Percentiles rank a stretch among this genome's conserved stretches.
Evolutionary conservation across 768 basidiomycete genomes (phyloP).

Genomic region (Leccinum uliginosum): DNA sequence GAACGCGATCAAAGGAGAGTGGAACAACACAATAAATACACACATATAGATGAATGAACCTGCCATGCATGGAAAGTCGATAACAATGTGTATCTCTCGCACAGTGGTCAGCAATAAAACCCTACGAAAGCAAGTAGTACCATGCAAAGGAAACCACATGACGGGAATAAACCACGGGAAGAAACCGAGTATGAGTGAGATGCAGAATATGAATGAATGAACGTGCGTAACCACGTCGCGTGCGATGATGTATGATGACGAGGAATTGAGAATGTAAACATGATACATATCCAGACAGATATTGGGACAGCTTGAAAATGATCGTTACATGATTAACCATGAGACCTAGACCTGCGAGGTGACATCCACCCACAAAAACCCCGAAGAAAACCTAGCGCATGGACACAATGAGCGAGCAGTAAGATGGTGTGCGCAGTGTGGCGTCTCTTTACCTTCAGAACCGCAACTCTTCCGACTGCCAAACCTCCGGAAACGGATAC

Average conservation of each 20-base stretch:
- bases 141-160: background rate
- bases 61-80: conserved; percentile 1
- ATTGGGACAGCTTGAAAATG: conserved; percentile 5
- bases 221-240: conserved; percentile 8
- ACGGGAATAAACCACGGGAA: background rate
- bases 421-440: background rate
- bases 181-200: background rate
- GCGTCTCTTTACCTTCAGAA: conserved; percentile 14
- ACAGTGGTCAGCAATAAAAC: background rate
- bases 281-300: conserved; percentile 8
- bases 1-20: background rate
- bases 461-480: conserved; percentile 23
- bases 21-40: conserved; percentile 4
- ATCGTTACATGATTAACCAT: conserved; percentile 13
- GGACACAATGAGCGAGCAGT: background rate
- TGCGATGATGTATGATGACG: conserved; percentile 18
- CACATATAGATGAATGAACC: background rate
- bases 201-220: conserved; percentile 16
- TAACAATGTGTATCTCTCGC: conserved; percentile 6
- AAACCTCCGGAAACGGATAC: conserved; percentile 35
- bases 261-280: background rate
- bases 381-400: conserved; percentile 2
- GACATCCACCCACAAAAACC: conserved; percentile 6
- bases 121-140: background rate
- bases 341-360: conserved; percentile 16